Evolutionary conservation across 768 basidiomycete species (phyloP).

Genomic region (Boletales sp.): DNA sequence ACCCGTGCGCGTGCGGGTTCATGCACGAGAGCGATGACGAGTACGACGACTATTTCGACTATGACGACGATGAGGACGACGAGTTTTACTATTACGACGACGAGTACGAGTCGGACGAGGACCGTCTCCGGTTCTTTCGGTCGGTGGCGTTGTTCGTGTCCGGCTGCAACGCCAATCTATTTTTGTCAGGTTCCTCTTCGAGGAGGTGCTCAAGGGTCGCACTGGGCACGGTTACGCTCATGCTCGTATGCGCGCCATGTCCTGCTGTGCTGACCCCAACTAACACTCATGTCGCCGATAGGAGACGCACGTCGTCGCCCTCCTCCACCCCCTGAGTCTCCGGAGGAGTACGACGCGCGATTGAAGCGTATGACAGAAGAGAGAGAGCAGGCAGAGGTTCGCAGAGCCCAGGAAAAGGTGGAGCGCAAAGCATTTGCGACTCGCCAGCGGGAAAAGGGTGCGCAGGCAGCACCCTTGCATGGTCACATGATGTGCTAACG

Average conservation of each 20-base stretch:
- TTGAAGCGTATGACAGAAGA: constrained; percentile 49
- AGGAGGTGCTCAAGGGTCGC: constrained; percentile 40
- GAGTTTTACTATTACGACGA: constrained; percentile 28
- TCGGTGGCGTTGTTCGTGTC: constrained; percentile 15
- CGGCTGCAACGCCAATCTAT: constrained; percentile 3
- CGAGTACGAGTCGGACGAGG: constrained; percentile 32
- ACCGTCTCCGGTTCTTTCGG: constrained; percentile 44
- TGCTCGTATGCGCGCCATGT: constrained; percentile 25
- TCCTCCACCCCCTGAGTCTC: constrained; percentile 37
- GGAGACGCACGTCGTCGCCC: constrained; percentile 18
- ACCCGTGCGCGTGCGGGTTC: constrained; percentile 9
- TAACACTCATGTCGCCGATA: constrained; percentile 4
- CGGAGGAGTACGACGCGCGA: constrained; percentile 51
- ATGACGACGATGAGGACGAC: constrained; percentile 23
- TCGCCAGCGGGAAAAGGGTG: constrained; percentile 52
- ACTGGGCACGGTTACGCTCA: constrained; percentile 24
- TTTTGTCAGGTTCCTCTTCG: constrained; percentile 45
- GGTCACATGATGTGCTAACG: constrained; percentile 12
- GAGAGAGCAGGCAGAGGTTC: constrained; percentile 50
- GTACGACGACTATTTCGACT: constrained; percentile 28
- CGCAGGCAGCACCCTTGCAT: constrained; percentile 3
- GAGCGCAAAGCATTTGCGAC: constrained; percentile 44
- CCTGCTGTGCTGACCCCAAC: constrained; percentile 7
- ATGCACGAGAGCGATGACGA: constrained; percentile 39
- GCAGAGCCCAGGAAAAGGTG: constrained; percentile 42